Evolutionary conservation across 192 early-diverging fungal genomes (phyloP), one percentile per base, ranked within the genome.

Genomic region (Podila epigama): DNA sequence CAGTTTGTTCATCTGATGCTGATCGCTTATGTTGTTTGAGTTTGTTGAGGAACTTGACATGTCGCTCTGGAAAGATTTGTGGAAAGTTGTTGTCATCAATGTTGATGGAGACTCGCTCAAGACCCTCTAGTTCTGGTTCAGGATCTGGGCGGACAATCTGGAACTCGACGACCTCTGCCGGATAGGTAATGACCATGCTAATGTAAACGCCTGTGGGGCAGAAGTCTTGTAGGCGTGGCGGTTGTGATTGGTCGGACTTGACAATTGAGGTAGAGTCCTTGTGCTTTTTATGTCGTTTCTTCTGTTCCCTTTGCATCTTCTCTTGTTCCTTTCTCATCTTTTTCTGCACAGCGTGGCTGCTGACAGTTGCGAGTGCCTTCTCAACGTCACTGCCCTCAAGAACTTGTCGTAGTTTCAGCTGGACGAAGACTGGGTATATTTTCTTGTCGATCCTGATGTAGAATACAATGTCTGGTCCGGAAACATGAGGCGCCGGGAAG

Each of bases 391-490:
- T 20, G 48, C 48, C 5, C 25, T n/a, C n/a, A n/a, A n/a, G n/a
- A n/a, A n/a, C n/a, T n/a, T n/a, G n/a, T n/a, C n/a, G n/a, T 22
- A 51, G 22, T 18, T 20, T 6, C 28, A 11, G 32, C 28, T 25
- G 59, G 4, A 61, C 58, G 10, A 69, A 69, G 0, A 55, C 22
- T 7, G 58, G 36, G n/a, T 28, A 44, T 44, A 35, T 33, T 2
- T 63, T 36, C 16, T 29, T 54, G 27, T 35, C 39, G 27, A 70
- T 70, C 48, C 25, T 50, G 37, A 72, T 32, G 16, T 39, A 64
- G 28, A 72, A 72, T 0, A 72, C 36, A 34, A 72, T 59, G 37
- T 72, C 69, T 16, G 69, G 69, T 51, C 69, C 62, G 12, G 62
- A 65, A 25, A 65, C 50, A 60, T 64, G 61, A 59, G 69, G 62